Base-by-base conservation (phyloP, 164 flowering plant species). In the Magnolia sinica region DNA sequence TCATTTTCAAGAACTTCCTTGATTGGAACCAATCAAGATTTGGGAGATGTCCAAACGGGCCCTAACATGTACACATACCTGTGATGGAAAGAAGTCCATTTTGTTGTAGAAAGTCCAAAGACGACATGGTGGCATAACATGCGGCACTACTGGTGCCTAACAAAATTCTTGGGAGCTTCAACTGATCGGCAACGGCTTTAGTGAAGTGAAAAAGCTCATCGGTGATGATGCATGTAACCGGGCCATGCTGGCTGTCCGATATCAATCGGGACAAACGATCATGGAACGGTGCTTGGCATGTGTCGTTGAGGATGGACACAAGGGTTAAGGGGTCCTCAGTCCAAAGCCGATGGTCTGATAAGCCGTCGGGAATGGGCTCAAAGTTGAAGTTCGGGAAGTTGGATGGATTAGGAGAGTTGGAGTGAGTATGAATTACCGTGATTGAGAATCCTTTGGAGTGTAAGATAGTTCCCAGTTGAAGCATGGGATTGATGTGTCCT, bases 401-500 rank as follows among this genome's bases (percentile, higher is more conserved):
- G 23, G 81, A 64, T 10, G 86, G 81, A 76, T 83, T 68, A 0
- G 84, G 87, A 37, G 87, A 70, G 86, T 88, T 88, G 83, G 81
- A 80, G 74, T 64, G 66, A 18, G 88, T 81, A 71, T 86, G 88
- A 51, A 88, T 22, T 16, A 88, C 73, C 79, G 87, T 78, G 69
- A 89, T 82, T 77, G 86, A 80, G 76, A 89, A 87, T 72, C 91
- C 92, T 75, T 71, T 82, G 61, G 85, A 78, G 67, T 84, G 78
- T 45, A 89, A 85, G 23, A 85, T 77, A 71, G 64, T 72, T 2
- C 84, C 90, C 0, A 89, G 86, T 37, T 89, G 86, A 31, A 89
- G 74, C 87, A 86, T 85, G 52, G 91, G 91, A 66, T 72, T 84
- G 0, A 87, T 65, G 77, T 87, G 90, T 55, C 91, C 91, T 72